These are phyloP conservation scores for Sanchytrium tribonematis DNA, from an alignment of 371 early-diverging fungal genomes.

Conservation along the genomic window DNA sequence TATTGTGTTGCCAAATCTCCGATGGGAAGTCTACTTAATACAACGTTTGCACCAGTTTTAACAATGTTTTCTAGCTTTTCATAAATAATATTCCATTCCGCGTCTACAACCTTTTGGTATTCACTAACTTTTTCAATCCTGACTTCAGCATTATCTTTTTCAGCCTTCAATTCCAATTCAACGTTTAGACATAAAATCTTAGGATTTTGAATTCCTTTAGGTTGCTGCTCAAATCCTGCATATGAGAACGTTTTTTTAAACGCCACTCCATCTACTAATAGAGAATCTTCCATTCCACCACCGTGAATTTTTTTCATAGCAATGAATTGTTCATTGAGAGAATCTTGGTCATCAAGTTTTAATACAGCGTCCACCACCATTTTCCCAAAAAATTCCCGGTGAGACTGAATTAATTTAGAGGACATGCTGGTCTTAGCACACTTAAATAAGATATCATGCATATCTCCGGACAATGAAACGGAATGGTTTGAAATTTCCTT, in stretches of 20 bases:
- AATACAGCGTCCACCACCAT: conserved; percentile 96
- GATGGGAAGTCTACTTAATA: conserved; percentile 91
- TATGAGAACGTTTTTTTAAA: conserved; percentile 99
- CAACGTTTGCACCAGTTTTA: conserved; percentile 92
- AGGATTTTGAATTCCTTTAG: conserved; percentile 81
- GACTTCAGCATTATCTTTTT: conserved; percentile 99
- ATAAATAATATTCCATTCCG: conserved; percentile 97
- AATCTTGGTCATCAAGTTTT: conserved; percentile 59
- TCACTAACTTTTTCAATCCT: conserved; percentile 80
- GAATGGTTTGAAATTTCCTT: conserved; percentile 3
- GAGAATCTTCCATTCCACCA: conserved; percentile 86
- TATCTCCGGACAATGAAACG: conserved; percentile 4
- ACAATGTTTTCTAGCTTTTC: conserved; percentile 94
- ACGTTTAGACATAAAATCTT: conserved; percentile 84
- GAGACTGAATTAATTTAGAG: conserved; percentile 89
- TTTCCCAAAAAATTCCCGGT: conserved; percentile 87
- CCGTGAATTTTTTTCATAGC: conserved; percentile 96
- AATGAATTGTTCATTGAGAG: conserved; percentile 68
- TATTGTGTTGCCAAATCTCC: conserved; percentile 99
- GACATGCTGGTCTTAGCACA: conserved; percentile 95
- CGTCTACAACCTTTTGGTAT: conserved; percentile 97
- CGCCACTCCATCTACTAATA: conserved; percentile 86
- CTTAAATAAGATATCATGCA: conserved; percentile 58
- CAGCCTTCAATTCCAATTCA: conserved; percentile 97
- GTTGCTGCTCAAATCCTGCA: conserved; percentile 99